Conservation (phyloP, 192 early-diverging fungal genomes). For the Tieghemiomyces parasiticus region DNA sequence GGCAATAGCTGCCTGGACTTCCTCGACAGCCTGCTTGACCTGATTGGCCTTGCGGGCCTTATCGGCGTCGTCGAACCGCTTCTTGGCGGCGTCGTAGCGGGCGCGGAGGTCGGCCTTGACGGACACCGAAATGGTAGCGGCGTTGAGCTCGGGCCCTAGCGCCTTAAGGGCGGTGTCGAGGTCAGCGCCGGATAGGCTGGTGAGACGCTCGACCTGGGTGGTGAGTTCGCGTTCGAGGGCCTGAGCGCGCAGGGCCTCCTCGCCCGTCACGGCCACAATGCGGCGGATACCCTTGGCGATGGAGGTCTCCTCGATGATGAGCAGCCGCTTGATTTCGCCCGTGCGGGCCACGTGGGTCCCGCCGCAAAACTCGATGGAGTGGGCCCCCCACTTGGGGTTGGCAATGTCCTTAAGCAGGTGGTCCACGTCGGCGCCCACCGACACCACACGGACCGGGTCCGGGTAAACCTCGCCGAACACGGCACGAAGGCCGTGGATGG, state of each 20-base stretch:
- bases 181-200: slow-evolving; percentile 33
- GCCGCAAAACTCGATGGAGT: slow-evolving; percentile 94
- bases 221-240: slow-evolving; percentile 40
- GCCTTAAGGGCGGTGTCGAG: slow-evolving; percentile 70
- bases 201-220: slow-evolving; percentile 33
- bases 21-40: slow-evolving; percentile 66
- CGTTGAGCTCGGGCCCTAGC: slow-evolving; percentile 65
- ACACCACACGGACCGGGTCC: slow-evolving; percentile 93
- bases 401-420: slow-evolving; percentile 65
- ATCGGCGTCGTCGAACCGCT: slow-evolving; percentile 74
- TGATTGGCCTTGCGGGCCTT: slow-evolving; percentile 75
- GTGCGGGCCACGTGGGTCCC: slow-evolving; percentile 91
- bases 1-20: slow-evolving; percentile 57
- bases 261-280: slow-evolving; percentile 85
- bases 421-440: slow-evolving; percentile 77
- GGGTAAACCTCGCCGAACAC: slow-evolving; percentile 98
- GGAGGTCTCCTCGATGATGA: slow-evolving; percentile 74
- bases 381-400: slow-evolving; percentile 65
- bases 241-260: slow-evolving; percentile 63
- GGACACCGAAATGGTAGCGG: slow-evolving; percentile 59
- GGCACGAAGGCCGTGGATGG: slow-evolving; percentile 85
- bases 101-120: slow-evolving; percentile 59
- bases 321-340: slow-evolving; percentile 73
- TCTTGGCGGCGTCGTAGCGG: slow-evolving; percentile 60
- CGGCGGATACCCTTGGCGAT: slow-evolving; percentile 96